Percentiles rank a stretch among this genome's conserved stretches.
Conservation (phyloP, 352 stramenopile species). For the Pythium oligandrum region DNA sequence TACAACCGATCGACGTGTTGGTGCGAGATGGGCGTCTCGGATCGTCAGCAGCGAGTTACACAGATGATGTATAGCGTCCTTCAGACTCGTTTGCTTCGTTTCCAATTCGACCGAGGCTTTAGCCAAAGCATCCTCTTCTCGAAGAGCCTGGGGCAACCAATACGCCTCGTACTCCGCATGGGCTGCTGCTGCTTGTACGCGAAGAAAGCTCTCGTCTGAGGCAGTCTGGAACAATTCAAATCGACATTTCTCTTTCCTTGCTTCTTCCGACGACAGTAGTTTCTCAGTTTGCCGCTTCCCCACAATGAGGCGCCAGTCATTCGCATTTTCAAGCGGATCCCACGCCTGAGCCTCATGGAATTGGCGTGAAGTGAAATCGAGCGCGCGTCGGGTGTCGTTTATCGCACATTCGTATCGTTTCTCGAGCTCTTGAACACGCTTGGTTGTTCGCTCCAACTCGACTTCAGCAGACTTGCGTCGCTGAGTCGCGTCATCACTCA, state of each 20-base stretch:
- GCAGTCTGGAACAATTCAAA: slow-evolving; percentile 57
- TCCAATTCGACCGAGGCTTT: slow-evolving; percentile 25
- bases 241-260: slow-evolving; percentile 36
- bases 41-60: slow-evolving; percentile 37
- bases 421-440: slow-evolving; percentile 13
- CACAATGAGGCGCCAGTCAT: slow-evolving; percentile 66
- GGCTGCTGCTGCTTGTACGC: slow-evolving; percentile 20
- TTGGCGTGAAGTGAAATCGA: slow-evolving; percentile 46
- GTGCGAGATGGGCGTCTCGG: slow-evolving; percentile 31
- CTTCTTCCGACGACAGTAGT: slow-evolving; percentile 24
- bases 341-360: slow-evolving; percentile 68
- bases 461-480: slow-evolving; percentile 16
- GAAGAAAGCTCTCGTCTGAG: slow-evolving; percentile 50
- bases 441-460: slow-evolving; percentile 10
- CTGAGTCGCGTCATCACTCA: slow-evolving; percentile 19
- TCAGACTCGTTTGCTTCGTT: slow-evolving; percentile 17
- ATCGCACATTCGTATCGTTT: slow-evolving; percentile 22
- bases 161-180: slow-evolving; percentile 31
- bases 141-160: slow-evolving; percentile 21
- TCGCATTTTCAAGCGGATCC: slow-evolving; percentile 79
- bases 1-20: slow-evolving; percentile 46
- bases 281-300: slow-evolving; percentile 53
- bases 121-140: slow-evolving; percentile 16
- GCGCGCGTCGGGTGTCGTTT: slow-evolving; percentile 30
- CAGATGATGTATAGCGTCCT: slow-evolving; percentile 29